These are phyloP conservation scores for Pyrus communis DNA, from an alignment of 306 rosid species.

Conservation along the genomic window DNA sequence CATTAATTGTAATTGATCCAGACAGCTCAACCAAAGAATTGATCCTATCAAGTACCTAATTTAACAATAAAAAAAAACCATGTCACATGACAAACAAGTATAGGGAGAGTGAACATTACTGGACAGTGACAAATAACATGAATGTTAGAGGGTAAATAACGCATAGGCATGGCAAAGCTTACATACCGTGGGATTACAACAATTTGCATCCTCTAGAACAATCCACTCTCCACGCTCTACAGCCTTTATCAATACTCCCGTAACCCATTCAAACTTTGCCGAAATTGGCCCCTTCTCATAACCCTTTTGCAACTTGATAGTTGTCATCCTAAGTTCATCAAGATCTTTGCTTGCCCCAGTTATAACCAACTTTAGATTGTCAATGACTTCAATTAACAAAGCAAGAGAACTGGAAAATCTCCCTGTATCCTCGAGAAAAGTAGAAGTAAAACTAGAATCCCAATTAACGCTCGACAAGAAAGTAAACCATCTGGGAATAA, in stretches of 20 bases:
- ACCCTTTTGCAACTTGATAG: conserved; percentile 55
- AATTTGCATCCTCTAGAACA: conserved; percentile 86
- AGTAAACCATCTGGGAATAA: conserved; percentile 47
- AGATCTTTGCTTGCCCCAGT: conserved; percentile 45
- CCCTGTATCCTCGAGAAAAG: conserved; percentile 37
- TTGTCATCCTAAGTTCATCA: conserved; percentile 39
- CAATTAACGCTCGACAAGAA: conserved; percentile 32
- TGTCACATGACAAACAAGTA: neutral
- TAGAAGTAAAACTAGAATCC: conserved; percentile 32
- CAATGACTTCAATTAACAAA: conserved; percentile 47
- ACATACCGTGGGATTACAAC: conserved; percentile 87
- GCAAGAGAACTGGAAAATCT: conserved; percentile 39
- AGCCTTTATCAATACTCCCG: conserved; percentile 70
- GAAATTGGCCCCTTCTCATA: conserved; percentile 39
- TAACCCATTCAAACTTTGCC: conserved; percentile 85
- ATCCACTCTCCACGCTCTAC: conserved; percentile 94
- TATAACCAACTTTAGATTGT: conserved; percentile 36
- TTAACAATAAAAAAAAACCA: neutral
- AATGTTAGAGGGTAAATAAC: neutral
- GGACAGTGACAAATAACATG: neutral
- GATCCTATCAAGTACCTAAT: conserved; percentile 88
- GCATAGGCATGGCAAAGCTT: neutral
- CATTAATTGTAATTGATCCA: conserved; percentile 83
- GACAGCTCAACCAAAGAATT: conserved; percentile 84
- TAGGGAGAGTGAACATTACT: neutral